Evolutionary conservation across 108 stramenopile species (phyloP), one percentile per base, ranked within the genome.

Genomic region (Stephanodiscus minutulus): DNA sequence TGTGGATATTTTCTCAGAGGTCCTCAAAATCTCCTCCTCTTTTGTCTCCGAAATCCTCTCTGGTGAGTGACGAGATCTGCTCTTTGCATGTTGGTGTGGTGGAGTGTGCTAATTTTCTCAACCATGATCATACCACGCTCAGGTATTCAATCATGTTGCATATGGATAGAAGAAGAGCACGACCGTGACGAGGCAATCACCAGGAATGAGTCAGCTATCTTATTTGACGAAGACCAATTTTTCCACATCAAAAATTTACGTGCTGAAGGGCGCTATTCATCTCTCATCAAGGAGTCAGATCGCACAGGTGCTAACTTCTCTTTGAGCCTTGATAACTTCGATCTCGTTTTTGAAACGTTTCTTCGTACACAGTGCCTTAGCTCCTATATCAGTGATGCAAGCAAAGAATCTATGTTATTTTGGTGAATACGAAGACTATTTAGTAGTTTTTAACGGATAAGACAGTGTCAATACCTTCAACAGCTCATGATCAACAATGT

Each of bases 191-290:
- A 59, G 21, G 55, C 54, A 8, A 44, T 64, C 1, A 53, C 24
- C 12, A 36, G 7, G 13, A 77, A 81, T 24, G 90, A 94, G 36
- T 70, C 82, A 27, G 88, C 78, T 6, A 84, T 94, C 46, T 61
- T 94, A 24, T 91, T 94, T 60, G 93, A 94, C 57, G 93, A 94
- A 69, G 88, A 94, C 72, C 79, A 85, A 20, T 94, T 94, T 65
- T 83, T 91, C 31, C 60, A 82, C 37, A 74, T 91, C 21, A 94
- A 94, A 73, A 77, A 82, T 28, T 53, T 72, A 7, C 84, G 89
- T 25, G 73, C 79, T 3, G 64, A 66, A 22, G 70, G 71, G n/a
- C 67, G 60, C 5, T 68, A 72, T 43, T 54, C 55, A 29, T 79
- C 79, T 46, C 57, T 90, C 9, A 85, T 91, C 53, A 22, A 44